Evolutionary conservation across 106 monocot genomes (phyloP).

Genomic region (Dendrobium huoshanense): DNA sequence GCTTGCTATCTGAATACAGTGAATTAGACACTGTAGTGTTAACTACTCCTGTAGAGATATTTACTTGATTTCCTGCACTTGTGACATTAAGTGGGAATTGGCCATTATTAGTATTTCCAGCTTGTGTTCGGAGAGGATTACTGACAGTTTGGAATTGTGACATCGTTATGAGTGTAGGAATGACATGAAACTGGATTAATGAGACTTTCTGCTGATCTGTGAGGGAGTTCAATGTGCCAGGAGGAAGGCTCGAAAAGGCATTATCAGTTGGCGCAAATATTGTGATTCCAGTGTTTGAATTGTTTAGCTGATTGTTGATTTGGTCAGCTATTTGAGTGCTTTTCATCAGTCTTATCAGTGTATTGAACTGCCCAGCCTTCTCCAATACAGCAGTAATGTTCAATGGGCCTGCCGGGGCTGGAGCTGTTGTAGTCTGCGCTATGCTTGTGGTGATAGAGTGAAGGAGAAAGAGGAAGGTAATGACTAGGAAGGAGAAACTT

Average conservation of each 20-base stretch:
- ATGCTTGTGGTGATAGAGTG: not conserved
- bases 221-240: constrained; percentile 84
- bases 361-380: constrained; percentile 73
- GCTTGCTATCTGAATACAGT: constrained; percentile 42
- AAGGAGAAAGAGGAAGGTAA: constrained; percentile 16
- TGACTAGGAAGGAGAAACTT: not conserved
- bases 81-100: constrained; percentile 68
- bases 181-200: constrained; percentile 70
- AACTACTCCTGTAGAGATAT: constrained; percentile 68
- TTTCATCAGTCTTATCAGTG: constrained; percentile 53
- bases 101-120: constrained; percentile 44
- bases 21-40: constrained; percentile 61
- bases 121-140: constrained; percentile 83
- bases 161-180: constrained; percentile 28
- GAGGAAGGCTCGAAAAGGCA: constrained; percentile 60
- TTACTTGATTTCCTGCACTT: constrained; percentile 51
- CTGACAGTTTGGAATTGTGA: constrained; percentile 73
- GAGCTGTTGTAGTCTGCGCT: constrained; percentile 38
- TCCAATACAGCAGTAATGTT: constrained; percentile 65
- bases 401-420: constrained; percentile 44
- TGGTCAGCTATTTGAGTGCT: constrained; percentile 56
- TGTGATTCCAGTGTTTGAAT: constrained; percentile 53
- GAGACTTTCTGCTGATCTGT: constrained; percentile 71
- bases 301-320: constrained; percentile 74
- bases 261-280: constrained; percentile 82